These are phyloP conservation scores for Botrytis sinoallii DNA, from an alignment of 2,329 filamentous ascomycete species.

Conservation along the genomic window DNA sequence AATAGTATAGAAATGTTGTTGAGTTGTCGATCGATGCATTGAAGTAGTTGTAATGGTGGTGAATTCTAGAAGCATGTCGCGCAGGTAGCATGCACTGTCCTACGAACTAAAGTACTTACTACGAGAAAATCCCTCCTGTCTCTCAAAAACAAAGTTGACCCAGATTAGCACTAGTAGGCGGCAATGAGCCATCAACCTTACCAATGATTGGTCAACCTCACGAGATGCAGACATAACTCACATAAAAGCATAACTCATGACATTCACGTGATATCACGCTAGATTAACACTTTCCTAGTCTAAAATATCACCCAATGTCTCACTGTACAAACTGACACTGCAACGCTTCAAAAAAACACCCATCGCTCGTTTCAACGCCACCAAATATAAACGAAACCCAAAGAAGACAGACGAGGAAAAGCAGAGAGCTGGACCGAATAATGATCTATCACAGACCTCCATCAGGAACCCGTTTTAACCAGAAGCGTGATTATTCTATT, in stretches of 20 bases:
- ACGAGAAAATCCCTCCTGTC: background rate
- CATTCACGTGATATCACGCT: slow-evolving; percentile 2
- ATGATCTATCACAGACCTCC: slow-evolving; percentile 1
- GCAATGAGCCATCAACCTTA: background rate
- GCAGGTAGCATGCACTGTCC: background rate
- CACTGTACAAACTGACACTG: background rate
- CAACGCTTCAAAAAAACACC: background rate
- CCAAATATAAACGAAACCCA: background rate
- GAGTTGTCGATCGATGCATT: background rate
- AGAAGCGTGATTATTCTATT: background rate
- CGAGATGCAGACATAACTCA: background rate
- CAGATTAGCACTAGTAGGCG: background rate
- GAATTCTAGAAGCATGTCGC: background rate
- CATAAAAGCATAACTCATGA: background rate
- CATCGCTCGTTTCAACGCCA: background rate
- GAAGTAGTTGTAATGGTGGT: background rate
- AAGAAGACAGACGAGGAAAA: slow-evolving; percentile 7
- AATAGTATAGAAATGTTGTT: background rate
- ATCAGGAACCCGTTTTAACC: background rate
- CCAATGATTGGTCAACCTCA: background rate
- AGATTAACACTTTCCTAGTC: background rate
- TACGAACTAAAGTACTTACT: background rate
- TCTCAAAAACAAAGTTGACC: background rate
- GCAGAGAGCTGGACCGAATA: background rate
- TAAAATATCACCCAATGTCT: background rate